Base-by-base conservation (phyloP, 1,284 basidiomycete genomes). In the Ceratobasidium sp. region DNA sequence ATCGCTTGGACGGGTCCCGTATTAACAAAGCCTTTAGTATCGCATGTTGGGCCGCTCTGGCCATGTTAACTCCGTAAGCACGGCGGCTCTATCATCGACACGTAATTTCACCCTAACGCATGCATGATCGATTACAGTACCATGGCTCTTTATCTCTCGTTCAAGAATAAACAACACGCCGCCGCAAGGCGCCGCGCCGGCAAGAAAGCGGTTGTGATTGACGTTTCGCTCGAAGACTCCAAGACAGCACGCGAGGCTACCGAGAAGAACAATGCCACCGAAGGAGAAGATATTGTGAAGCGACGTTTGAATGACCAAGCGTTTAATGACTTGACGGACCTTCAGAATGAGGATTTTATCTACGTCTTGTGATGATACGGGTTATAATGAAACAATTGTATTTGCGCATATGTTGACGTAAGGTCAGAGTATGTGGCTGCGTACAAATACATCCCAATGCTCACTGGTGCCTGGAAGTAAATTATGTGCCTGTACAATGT, bases 261-360 rank as follows among this genome's bases (percentile, higher is more conserved):
- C 27, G 74, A 79, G 56, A 75, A 79, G 65, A 72, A 72, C 56
- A 48, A 61, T 24, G 68, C 77, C 56, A 77, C 9, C 71, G 63
- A 78, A 71, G 75, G 76, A 74, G 54, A 76, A 59, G 22, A 74
- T 78, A 37, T 81, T 78, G 34, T 64, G 66, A 19, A 76, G 78
- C 41, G 81, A 77, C 14, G 74, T n/a, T 75, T 79, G 49, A 85
- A 85, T 75, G 80, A 83, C 31, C 80, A 83, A 58, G 83, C 85
- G 0, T 86, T 86, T 74, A 79, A 83, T 73, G 85, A 86, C 79
- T 76, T 86, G 39, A 85, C 85, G 2, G 85, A 86, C 77, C 75
- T 77, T 24, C 77, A 81, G 71, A 86, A 86, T 69, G 84, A 85
- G 77, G 85, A 86, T 77, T 86, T 86, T 75, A 83, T 86, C 27